Conservation (phyloP, 2,329 filamentous ascomycete species). For the Epichloe typhina region DNA sequence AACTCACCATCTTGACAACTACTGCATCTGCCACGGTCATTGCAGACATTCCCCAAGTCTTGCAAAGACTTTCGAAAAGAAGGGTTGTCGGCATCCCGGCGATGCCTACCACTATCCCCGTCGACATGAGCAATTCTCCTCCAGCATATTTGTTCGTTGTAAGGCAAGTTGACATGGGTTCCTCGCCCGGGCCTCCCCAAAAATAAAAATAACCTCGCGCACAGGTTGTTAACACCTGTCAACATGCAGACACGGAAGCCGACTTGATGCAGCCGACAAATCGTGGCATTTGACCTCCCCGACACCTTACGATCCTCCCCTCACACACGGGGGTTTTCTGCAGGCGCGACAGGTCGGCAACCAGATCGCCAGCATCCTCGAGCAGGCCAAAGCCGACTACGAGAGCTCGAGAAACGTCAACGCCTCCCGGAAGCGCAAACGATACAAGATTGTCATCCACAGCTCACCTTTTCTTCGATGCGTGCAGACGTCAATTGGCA, state of each 20-base stretch:
- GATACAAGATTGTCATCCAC: constrained; percentile 74
- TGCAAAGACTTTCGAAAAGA: neutral
- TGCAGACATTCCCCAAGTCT: neutral
- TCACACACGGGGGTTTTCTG: constrained; percentile 89
- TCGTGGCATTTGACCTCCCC: constrained; percentile 89
- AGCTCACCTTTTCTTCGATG: constrained; percentile 90
- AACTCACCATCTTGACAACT: too few relatives aligned
- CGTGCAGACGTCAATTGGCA: constrained; percentile 79
- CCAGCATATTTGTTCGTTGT: constrained; percentile 31
- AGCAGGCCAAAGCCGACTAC: constrained; percentile 35
- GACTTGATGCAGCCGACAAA: constrained; percentile 87
- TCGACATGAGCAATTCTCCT: constrained; percentile 11
- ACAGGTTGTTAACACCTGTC: neutral
- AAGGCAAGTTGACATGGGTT: constrained; percentile 17
- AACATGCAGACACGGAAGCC: constrained; percentile 62
- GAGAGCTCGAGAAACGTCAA: constrained; percentile 16
- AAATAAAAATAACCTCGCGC: neutral
- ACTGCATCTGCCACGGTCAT: neutral
- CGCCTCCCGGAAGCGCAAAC: constrained; percentile 31
- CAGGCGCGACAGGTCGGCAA: constrained; percentile 72
- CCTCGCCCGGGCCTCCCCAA: neutral
- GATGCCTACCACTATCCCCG: neutral
- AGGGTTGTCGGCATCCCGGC: neutral
- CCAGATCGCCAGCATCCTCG: constrained; percentile 64
- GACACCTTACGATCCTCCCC: constrained; percentile 80